phyloP scores from a whole-genome alignment of 164 flowering plant species.

The Magnolia kwangsiensis region DNA sequence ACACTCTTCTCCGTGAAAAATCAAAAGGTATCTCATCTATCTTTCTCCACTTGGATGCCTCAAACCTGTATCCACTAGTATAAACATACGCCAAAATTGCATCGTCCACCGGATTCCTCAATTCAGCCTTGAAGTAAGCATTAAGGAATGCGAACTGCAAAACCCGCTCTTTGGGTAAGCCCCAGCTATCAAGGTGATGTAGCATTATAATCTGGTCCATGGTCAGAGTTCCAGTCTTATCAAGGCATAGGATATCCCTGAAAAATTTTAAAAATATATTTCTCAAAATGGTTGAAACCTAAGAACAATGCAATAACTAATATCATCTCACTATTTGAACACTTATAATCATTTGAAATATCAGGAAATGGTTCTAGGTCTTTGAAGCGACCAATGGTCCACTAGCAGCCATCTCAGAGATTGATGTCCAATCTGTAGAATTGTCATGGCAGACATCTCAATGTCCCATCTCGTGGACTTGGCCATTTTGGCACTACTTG shows the following conservation, averaged over 20 bases:
- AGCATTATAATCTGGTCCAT: constrained; percentile 57
- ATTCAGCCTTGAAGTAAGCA: constrained; percentile 69
- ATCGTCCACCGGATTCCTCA: constrained; percentile 68
- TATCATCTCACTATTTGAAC: background rate
- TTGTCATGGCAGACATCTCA: too few species aligned
- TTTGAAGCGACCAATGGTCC: background rate
- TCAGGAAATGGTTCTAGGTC: background rate
- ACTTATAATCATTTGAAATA: background rate
- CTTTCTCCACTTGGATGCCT: constrained; percentile 66
- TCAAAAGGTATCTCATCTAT: constrained; percentile 75
- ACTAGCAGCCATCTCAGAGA: background rate
- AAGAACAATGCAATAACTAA: background rate
- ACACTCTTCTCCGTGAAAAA: constrained; percentile 55
- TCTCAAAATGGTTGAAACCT: background rate
- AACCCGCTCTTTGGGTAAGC: constrained; percentile 49
- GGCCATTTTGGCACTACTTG: too few species aligned
- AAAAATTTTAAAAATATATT: background rate
- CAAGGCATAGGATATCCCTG: constrained; percentile 79
- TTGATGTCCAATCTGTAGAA: background rate
- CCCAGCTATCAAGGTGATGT: constrained; percentile 59
- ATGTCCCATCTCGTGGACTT: too few species aligned
- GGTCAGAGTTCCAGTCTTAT: constrained; percentile 80
- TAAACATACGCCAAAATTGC: constrained; percentile 70
- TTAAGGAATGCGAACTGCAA: constrained; percentile 63
- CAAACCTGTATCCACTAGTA: constrained; percentile 61